These are phyloP conservation scores for Ogataea dorogensis DNA, from an alignment of 805 yeast genomes.

Conservation along the genomic window DNA sequence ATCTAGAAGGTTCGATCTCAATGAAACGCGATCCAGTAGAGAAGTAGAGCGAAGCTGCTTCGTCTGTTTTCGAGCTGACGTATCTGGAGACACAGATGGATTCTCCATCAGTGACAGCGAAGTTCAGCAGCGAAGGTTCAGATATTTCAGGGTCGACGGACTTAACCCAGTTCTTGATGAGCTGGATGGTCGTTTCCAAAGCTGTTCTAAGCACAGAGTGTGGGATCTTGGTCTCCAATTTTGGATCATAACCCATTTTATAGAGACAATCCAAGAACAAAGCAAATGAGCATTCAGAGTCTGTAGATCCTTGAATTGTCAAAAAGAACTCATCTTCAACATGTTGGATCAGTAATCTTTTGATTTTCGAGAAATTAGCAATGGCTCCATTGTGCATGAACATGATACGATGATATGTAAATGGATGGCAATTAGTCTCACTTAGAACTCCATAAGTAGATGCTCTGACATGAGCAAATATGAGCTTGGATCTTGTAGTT, in stretches of 20 bases:
- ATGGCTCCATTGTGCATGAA: constrained; percentile 98
- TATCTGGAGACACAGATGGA: constrained; percentile 85
- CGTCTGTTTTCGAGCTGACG: constrained; percentile 84
- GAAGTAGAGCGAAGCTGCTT: constrained; percentile 94
- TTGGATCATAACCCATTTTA: constrained; percentile 74
- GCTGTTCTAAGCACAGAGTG: constrained; percentile 65
- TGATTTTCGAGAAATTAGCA: constrained; percentile 67
- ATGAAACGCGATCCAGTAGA: constrained; percentile 90
- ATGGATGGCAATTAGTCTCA: constrained; percentile 97
- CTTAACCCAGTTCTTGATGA: constrained; percentile 76
- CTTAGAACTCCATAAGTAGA: constrained; percentile 92
- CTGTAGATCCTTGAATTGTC: constrained; percentile 88
- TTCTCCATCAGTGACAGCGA: constrained; percentile 93
- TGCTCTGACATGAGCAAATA: constrained; percentile 95
- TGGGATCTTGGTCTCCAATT: constrained; percentile 29
- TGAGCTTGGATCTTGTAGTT: constrained; percentile 78
- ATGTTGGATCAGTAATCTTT: constrained; percentile 67
- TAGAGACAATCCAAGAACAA: constrained; percentile 74
- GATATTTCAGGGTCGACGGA: constrained; percentile 45
- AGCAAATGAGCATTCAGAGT: constrained; percentile 94
- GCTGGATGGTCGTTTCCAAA: constrained; percentile 66
- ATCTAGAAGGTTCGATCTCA: constrained; percentile 88
- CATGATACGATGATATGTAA: constrained; percentile 80
- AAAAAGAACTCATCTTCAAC: constrained; percentile 78
- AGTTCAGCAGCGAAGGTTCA: constrained; percentile 85